A percentile compares a stretch with the other conserved stretches of the same genome.
Conservation (phyloP, 2,329 filamentous ascomycete genomes). For the Hypoxylon sp. region DNA sequence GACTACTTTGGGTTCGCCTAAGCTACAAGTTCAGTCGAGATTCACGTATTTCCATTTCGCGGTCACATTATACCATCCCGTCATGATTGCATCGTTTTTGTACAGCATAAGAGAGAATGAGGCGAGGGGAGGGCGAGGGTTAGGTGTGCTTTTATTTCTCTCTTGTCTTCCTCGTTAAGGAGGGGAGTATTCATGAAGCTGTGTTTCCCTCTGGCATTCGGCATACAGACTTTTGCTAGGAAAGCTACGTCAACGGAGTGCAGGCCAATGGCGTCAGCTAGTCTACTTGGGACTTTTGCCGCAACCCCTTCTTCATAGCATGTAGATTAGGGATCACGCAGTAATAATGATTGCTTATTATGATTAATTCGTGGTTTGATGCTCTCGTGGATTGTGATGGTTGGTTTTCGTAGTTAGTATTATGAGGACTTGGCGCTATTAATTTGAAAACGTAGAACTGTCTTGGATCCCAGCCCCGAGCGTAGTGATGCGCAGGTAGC, state of each 20-base stretch:
- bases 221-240: slow-evolving; percentile 28
- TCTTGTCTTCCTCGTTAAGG: slow-evolving; percentile 10
- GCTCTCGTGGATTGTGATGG: not conserved
- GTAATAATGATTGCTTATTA: slow-evolving; percentile 29
- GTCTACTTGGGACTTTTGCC: slow-evolving; percentile 28
- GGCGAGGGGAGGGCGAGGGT: slow-evolving; percentile 8
- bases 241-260: slow-evolving; percentile 50
- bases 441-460: not conserved
- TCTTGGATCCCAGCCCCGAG: not conserved
- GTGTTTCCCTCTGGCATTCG: slow-evolving; percentile 30
- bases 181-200: slow-evolving; percentile 30
- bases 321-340: slow-evolving; percentile 38
- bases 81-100: slow-evolving; percentile 34
- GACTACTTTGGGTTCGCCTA: slow-evolving; percentile 98
- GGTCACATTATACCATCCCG: slow-evolving; percentile 20
- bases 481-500: not conserved
- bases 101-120: slow-evolving; percentile 40
- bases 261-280: slow-evolving; percentile 49
- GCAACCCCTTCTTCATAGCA: slow-evolving; percentile 28
- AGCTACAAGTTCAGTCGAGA: slow-evolving; percentile 43
- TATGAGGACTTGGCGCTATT: not conserved
- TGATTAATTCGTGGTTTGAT: not conserved
- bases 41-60: slow-evolving; percentile 11
- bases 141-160: slow-evolving; percentile 31
- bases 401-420: not conserved